Percentiles rank a stretch among this genome's conserved stretches.
Evolutionary conservation across 805 yeast genomes (phyloP).

Genomic region (Saturnispora galanensis): DNA sequence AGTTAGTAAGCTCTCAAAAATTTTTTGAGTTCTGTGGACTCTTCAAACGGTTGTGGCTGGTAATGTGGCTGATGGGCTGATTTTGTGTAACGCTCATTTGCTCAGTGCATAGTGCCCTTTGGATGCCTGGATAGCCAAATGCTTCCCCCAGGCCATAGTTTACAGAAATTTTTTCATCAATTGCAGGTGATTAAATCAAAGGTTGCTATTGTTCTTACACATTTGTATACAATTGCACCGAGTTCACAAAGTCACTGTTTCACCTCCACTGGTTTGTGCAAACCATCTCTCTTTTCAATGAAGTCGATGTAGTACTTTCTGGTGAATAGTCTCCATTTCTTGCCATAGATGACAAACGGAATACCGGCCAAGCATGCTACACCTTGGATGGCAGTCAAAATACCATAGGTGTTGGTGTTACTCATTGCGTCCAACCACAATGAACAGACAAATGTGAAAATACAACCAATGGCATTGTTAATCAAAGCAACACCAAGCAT

Average conservation of each 20-base stretch:
- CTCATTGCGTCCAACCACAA: constrained; percentile 50
- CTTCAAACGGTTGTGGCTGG: too few relatives aligned
- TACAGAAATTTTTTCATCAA: too few relatives aligned
- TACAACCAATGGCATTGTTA: constrained; percentile 56
- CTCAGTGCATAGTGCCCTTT: not conserved
- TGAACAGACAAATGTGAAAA: constrained; percentile 58
- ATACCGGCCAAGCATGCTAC: constrained; percentile 41
- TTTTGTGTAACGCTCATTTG: not conserved
- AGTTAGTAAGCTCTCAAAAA: not conserved
- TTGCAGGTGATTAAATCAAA: too few relatives aligned
- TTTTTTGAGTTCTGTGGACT: not conserved
- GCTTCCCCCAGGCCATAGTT: too few relatives aligned
- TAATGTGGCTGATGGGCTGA: too few relatives aligned
- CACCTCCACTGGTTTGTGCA: not conserved
- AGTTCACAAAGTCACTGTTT: too few relatives aligned
- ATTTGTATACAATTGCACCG: too few relatives aligned
- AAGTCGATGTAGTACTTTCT: constrained; percentile 44
- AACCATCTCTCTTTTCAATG: constrained; percentile 43
- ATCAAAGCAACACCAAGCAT: constrained; percentile 62
- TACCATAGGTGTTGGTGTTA: constrained; percentile 48
- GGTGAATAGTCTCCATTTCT: constrained; percentile 46
- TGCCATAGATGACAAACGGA: constrained; percentile 42
- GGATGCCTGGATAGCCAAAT: too few relatives aligned
- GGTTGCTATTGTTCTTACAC: too few relatives aligned
- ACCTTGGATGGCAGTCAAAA: constrained; percentile 50